Evolutionary conservation across 2,329 filamentous ascomycete species (phyloP), one percentile per base, ranked within the genome.

Genomic region (Sporothrix variecibatus): DNA sequence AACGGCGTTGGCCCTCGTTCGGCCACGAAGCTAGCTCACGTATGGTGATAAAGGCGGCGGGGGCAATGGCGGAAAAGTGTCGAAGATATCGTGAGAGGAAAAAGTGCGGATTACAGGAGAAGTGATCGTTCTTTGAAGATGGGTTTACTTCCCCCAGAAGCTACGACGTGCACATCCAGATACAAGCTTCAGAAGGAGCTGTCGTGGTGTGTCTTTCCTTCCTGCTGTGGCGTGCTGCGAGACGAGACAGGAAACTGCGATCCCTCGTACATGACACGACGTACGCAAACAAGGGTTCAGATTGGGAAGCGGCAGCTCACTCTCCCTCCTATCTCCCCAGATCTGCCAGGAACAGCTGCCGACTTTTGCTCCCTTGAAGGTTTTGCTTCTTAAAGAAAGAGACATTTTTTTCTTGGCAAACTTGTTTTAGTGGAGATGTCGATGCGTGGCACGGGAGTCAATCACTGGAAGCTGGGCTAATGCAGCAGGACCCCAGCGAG

Each of bases 161-260:
- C 8, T 40, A 23, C 31, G 31, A 38, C 23, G 8, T 3, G 5
- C 15, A 40, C n/a, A 38, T 12, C 17, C 20, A 40, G 20, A 23
- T 26, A 40, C 34, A 64, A 49, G 31, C 31, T 64, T 64, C 31
- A 40, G 65, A 69, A 53, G 65, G 65, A 34, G 20, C 62, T 46
- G 15, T 20, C 11, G 49, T 70, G 49, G 49, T 53, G 49, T 70
- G 67, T 15, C 46, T 56, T 64, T 38, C 26, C 26, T 69, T 69
- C 65, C 28, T 53, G 40, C 31, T 53, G 65, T 53, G 65, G 65
- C 43, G 46, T 53, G 46, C 65, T 23, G 20, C 26, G 15, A 23
- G 46, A 51, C 28, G 23, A 28, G 31, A 53, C 4, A 53, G 65
- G 65, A 38, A 69, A 49, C 46, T 69, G 46, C 65, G 65, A 69